Percentiles rank a stretch among this genome's conserved stretches.
Conservation (phyloP, 768 basidiomycete genomes). For the Tricholoma saponaceum region DNA sequence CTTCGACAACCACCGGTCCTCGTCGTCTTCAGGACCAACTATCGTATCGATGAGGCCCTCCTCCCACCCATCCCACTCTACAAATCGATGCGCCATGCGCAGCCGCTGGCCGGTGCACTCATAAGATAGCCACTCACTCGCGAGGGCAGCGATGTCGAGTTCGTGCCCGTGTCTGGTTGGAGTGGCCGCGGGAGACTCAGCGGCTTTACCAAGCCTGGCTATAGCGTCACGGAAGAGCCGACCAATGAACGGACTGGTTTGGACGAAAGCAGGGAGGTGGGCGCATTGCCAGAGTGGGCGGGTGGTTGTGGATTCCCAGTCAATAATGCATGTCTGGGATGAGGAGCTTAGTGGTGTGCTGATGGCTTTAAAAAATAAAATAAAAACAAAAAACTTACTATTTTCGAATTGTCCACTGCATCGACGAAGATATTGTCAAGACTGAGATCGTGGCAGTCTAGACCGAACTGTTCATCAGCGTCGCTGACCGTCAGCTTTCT, state of each 20-base stretch:
- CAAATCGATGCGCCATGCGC: conserved; percentile 75
- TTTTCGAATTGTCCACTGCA: conserved; percentile 55
- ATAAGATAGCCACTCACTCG: conserved; percentile 71
- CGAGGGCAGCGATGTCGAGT: conserved; percentile 39
- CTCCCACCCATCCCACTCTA: conserved; percentile 92
- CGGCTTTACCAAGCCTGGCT: conserved; percentile 33
- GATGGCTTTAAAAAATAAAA: neutral
- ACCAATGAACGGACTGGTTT: conserved; percentile 70
- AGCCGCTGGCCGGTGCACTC: conserved; percentile 63
- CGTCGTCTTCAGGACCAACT: conserved; percentile 65
- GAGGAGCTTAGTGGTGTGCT: conserved; percentile 4
- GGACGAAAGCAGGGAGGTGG: conserved; percentile 76
- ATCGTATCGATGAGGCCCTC: conserved; percentile 77
- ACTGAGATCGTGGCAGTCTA: conserved; percentile 86
- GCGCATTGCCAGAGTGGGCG: conserved; percentile 84
- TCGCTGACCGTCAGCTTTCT: conserved; percentile 25
- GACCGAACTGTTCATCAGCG: conserved; percentile 55
- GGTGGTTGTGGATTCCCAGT: conserved; percentile 90
- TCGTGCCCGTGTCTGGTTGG: conserved; percentile 19
- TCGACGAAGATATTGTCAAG: conserved; percentile 85
- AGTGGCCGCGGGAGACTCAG: conserved; percentile 16
- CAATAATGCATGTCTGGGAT: conserved; percentile 76
- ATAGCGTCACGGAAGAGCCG: conserved; percentile 69
- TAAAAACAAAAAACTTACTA: conserved; percentile 62
- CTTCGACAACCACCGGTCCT: conserved; percentile 65